Evolutionary conservation across 805 yeast species (phyloP).

Genomic region (Lachancea meyersii): DNA sequence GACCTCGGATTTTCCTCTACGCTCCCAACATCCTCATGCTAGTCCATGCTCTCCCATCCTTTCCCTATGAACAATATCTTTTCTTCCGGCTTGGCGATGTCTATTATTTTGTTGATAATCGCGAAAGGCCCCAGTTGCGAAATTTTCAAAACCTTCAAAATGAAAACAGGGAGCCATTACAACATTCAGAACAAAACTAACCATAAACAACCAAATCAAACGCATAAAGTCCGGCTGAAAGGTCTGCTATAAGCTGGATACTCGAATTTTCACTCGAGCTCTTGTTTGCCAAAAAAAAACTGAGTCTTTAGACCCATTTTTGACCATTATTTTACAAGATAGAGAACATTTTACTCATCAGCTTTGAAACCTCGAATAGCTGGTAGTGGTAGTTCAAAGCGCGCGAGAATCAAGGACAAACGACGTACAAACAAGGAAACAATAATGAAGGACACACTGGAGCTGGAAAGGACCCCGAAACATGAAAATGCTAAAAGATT

Average conservation of each 20-base stretch:
- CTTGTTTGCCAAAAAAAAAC: not conserved
- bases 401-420: no score
- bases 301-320: not conserved
- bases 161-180: slow-evolving; percentile 9
- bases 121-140: slow-evolving; percentile 8
- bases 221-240: no score
- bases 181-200: not conserved
- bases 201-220: not conserved
- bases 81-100: not conserved
- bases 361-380: not conserved
- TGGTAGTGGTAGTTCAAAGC: no score
- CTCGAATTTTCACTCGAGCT: not conserved
- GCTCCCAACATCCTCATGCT: no score
- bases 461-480: slow-evolving; percentile 12
- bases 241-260: not conserved
- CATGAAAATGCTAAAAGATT: slow-evolving; percentile 14
- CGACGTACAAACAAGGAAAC: not conserved
- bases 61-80: no score
- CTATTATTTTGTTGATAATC: not conserved
- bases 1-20: no score
- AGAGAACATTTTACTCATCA: not conserved
- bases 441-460: not conserved
- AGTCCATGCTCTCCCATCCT: no score
- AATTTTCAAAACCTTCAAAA: slow-evolving; percentile 6
- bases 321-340: not conserved